These are phyloP conservation scores for Wickerhamiella kazuoi DNA, from an alignment of 805 yeast species.

Conservation along the genomic window DNA sequence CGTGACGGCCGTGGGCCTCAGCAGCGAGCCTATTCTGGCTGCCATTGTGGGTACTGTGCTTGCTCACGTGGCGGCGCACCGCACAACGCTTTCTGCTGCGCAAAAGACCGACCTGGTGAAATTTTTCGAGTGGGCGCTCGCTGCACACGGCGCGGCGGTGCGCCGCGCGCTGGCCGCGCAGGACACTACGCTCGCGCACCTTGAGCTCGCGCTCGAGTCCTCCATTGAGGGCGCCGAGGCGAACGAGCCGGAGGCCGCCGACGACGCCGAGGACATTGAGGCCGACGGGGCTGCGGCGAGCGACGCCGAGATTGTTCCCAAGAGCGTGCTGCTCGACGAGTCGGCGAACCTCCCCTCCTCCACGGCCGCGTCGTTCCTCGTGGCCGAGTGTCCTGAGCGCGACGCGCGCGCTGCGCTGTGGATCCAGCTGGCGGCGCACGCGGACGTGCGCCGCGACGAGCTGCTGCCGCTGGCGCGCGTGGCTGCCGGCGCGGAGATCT, in stretches of 20 bases:
- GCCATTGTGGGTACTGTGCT: background rate
- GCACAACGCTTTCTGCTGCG: background rate
- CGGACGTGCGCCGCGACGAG: conserved; percentile 5
- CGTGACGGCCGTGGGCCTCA: background rate
- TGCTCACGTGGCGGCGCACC: background rate
- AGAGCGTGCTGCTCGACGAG: background rate
- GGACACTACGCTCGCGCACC: conserved; percentile 21
- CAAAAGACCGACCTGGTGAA: conserved; percentile 23
- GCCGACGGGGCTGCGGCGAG: background rate
- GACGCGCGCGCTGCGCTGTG: conserved; percentile 12
- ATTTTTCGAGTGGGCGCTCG: conserved; percentile 26
- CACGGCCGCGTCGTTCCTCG: conserved; percentile 7
- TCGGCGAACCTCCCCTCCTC: conserved; percentile 3
- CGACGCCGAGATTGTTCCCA: background rate
- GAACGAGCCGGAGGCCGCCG: background rate
- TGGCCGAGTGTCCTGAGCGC: conserved; percentile 1
- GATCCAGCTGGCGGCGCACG: conserved; percentile 10
- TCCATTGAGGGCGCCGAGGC: conserved; percentile 26
- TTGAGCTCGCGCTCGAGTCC: conserved; percentile 53
- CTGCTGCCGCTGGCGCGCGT: conserved; percentile 9
- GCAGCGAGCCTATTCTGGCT: background rate
- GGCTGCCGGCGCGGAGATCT: conserved; percentile 12
- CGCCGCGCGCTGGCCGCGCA: conserved; percentile 2
- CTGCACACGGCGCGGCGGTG: conserved; percentile 20
- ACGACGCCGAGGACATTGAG: background rate